Evolutionary conservation across 2,329 filamentous ascomycete species (phyloP), one percentile per base, ranked within the genome.

Genomic region (Chaetomiaceae sp.): DNA sequence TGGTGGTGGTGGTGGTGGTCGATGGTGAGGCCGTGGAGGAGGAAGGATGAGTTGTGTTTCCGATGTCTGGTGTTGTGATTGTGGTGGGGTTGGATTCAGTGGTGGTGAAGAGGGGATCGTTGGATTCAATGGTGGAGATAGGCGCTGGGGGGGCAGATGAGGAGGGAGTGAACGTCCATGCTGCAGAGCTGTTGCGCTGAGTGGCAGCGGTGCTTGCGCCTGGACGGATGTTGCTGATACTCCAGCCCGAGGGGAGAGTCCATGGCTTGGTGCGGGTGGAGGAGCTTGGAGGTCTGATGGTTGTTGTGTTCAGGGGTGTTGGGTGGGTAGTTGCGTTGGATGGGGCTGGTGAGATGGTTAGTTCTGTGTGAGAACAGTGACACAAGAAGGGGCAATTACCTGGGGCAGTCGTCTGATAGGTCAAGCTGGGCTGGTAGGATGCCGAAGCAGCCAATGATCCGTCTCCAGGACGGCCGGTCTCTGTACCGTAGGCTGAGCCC

Each of bases 381-480:
- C 5, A 5, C 10, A 2, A 10, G 12, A 13, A 10, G 8, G n/a
- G 5, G 6, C 35, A 16, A 33, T 20, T 37, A 40, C 39, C 14
- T n/a, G 37, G 16, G 3, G 41, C 17, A 3, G 51, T 51, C 9
- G 48, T 54, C 21, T 42, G 38, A 27, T 54, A 56, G 8, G 55
- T 52, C 23, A 54, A 14, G 31, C 51, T 56, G 6, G 43, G 45
- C 12, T 52, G 38, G 31, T 54, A 54, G 2, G 48, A 40, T 2
- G 43, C 38, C 3, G 43, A 16, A 14, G 6, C 4, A 3, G 1
- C 5, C 1, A 44, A 17, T 12, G 43, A 42, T 3, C 12, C 27
- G n/a, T 48, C 25, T 5, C 23, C 31, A 2, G 33, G 12, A 10
- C 12, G 25, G 12, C 39, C 49, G 1, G 42, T 52, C 4, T 44